Evolutionary conservation across 805 yeast genomes (phyloP), one percentile per base, ranked within the genome.

Genomic region (Candida multigemmis): DNA sequence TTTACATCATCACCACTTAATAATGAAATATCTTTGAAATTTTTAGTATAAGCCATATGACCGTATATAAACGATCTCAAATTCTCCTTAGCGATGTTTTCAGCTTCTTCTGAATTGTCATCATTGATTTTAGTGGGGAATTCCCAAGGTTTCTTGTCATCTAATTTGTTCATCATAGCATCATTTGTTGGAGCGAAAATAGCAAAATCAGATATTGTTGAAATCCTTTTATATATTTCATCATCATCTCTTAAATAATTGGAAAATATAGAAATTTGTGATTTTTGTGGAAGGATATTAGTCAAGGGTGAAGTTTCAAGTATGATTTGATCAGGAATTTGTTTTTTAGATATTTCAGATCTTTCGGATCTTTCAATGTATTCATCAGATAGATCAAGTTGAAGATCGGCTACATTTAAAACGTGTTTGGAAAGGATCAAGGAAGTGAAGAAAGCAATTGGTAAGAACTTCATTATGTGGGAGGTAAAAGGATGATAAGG

Each of bases 121-220:
- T 55, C 60, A 13, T 59, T 60, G 10, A 72, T 56, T 4, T 58
- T 41, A 6, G 44, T 47, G 1, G 94, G 94, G 49, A 78, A 84
- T 44, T 78, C 77, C 94, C 94, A 85, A 12, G 94, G 94, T 47
- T 83, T 84, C 25, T 77, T 44, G 2, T 60, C 52, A 17, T 54
- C 53, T 32, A 84, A 59, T 32, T 53, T 47, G 10, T 28, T 25
- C 12, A 36, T 30, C 13, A 61, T 42, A 3, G 84, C 87, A 8
- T 48, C 50, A 42, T 84, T 73, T 2, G 73, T 59, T 6, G 94
- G 94, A 3, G 93, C 83, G 42, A 84, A 67, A 5, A 84, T 66
- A 13, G 82, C 52, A 36, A 68, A 30, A 55, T 60, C 40, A 16
- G 56, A 52, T n/a, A 46, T 38, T 10, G 53, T 47, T 32, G 60